Base-by-base conservation (phyloP, 1,284 basidiomycete species). In the Heterobasidion annosum region DNA sequence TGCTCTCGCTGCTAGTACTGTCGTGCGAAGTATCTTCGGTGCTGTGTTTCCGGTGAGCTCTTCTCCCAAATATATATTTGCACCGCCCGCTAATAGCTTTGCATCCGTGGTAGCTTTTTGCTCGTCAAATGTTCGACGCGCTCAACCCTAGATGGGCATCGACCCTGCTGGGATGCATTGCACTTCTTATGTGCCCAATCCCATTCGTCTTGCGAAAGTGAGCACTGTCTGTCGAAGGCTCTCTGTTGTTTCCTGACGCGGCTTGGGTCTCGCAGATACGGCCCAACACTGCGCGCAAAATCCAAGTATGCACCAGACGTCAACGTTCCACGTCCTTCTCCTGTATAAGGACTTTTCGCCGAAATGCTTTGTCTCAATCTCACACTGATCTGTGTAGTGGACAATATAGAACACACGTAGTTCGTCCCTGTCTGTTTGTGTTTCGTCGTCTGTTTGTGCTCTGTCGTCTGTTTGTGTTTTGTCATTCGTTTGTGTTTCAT, bases 111-210 rank as follows among this genome's bases (percentile, higher is more conserved):
- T 52, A 66, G 62, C 70, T 85, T 47, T 82, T 83, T 60, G 75
- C 76, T 1, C 66, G 68, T 18, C 73, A 79, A 56, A 79, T 84
- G 79, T 84, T 76, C 58, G 62, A 64, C 2, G 67, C 64, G 19
- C 67, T 83, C 12, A 73, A 74, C 49, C 69, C 79, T 1, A 66
- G 69, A 55, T 83, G 79, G 82, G 82, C 82, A 33, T 79, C 79
- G 10, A 73, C 79, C 8, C 58, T 83, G 8, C 62, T 83, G 2
- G 81, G 77, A 1, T 75, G 73, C 57, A 59, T 82, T 48, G 76
- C 81, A 3, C 60, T 79, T 18, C 57, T 64, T 12, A 70, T 82
- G 75, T 67, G 74, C 3, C 82, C 82, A 0, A 79, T 79, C 44
- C 82, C 82, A 8, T 74, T 82, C 54, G 58, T 79, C 37, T 68